Base-by-base conservation (phyloP, 192 early-diverging fungal species). In the Backusella luteola region DNA sequence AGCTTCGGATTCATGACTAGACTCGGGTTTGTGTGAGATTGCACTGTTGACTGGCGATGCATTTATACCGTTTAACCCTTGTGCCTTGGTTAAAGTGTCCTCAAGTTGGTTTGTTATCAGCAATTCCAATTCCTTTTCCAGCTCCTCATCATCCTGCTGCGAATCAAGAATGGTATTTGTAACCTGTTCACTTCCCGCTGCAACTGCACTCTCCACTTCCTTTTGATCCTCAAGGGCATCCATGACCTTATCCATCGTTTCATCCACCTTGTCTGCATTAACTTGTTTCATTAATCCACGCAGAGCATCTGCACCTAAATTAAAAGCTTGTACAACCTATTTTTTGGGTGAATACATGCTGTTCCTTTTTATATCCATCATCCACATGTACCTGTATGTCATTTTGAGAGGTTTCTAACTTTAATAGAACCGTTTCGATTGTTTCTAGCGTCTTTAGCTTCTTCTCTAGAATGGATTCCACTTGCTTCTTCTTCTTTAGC, bases 391-490 rank as follows among this genome's bases (percentile, higher is more conserved):
- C 90, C 79, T 91, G 89, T 0, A 85, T 53, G 75, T 93, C 89
- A 9, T 85, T 86, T 66, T 91, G 89, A 9, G 91, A 89, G 7
- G 79, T 77, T 66, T 91, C 87, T 46, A 93, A 91, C 67, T 88
- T 89, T 34, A 87, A 77, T 29, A 93, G 67, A 34, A 93, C 89
- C 5, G 80, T 79, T 23, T 90, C 89, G 34, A 93, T 84, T 0
- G 88, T 88, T 34, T 90, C 86, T 14, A 91, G 74, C 19, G 89
- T 90, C 7, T 73, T 72, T 8, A 92, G 38, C 8, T 91, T 82
- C 69, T 89, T 86, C 32, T 87, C 84, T 17, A 93, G 59, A n/a
- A 93, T 71, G 11, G 80, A 71, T 14, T 86, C 84, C 17, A 91
- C 63, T 19, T 81, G 59, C 49, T 88, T 89, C 73, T 85, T 89